These are phyloP conservation scores for Fraxinus latifolia DNA, from an alignment of 305 asterid species.

Conservation along the genomic window DNA sequence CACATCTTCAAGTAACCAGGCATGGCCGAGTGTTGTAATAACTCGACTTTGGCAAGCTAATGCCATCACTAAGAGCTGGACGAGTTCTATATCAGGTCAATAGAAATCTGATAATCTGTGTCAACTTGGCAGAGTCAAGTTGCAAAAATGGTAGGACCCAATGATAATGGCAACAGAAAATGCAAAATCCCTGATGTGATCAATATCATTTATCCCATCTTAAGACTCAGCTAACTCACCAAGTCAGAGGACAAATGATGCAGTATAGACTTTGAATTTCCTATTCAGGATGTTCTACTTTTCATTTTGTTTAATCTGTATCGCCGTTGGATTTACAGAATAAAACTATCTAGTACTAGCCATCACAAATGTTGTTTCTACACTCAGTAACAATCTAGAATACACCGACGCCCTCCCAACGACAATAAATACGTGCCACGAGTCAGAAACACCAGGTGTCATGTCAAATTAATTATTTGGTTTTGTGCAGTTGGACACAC, in stretches of 20 bases:
- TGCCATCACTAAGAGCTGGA: not conserved
- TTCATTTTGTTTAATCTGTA: not conserved
- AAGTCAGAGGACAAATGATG: constrained; percentile 6
- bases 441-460: not conserved
- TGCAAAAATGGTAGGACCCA: not conserved
- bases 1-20: not conserved
- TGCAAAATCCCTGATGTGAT: constrained; percentile 4
- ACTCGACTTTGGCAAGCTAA: not conserved
- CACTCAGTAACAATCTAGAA: not conserved
- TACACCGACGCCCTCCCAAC: not conserved
- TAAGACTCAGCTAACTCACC: not conserved
- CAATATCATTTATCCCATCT: not conserved
- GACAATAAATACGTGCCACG: not conserved
- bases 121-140: not conserved
- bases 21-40: not conserved
- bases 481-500: not conserved
- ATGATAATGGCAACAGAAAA: not conserved
- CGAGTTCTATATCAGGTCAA: not conserved
- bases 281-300: not conserved
- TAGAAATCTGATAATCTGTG: not conserved
- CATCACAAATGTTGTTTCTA: not conserved
- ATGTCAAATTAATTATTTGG: not conserved
- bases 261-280: constrained; percentile 5
- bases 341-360: not conserved
- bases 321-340: not conserved